Evolutionary conservation across 768 basidiomycete genomes (phyloP).

Genomic region (Boletellus ananas): DNA sequence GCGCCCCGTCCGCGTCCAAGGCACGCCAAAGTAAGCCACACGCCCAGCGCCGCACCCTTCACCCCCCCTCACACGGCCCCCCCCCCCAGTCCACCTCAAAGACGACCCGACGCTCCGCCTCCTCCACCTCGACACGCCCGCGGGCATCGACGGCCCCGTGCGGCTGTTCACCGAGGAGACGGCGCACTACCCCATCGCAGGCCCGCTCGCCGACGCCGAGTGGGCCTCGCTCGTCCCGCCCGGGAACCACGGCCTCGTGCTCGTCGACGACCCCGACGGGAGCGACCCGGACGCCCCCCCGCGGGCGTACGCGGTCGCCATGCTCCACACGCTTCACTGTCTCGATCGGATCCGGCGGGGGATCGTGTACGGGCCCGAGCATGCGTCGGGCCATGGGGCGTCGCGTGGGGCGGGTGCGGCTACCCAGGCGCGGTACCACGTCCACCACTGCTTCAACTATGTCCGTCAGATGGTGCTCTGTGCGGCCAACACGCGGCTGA

Average conservation of each 20-base stretch:
- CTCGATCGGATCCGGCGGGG: conserved; percentile 35
- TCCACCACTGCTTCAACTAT: conserved; percentile 39
- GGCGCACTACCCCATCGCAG: conserved; percentile 21
- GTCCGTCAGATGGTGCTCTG: conserved; percentile 38
- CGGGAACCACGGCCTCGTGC: conserved; percentile 17
- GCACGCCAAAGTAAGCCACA: conserved; percentile 15
- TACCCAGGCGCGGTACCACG: conserved; percentile 8
- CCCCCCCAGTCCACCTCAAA: conserved; percentile 12
- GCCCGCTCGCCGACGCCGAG: conserved; percentile 22
- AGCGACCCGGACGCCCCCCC: neutral
- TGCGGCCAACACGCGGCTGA: conserved; percentile 31
- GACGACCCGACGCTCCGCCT: conserved; percentile 7
- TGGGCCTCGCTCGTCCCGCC: conserved; percentile 24
- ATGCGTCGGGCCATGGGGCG: neutral
- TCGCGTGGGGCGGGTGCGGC: neutral
- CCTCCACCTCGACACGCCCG: conserved; percentile 13
- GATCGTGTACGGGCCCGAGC: conserved; percentile 5
- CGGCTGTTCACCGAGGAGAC: conserved; percentile 21
- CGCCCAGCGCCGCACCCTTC: neutral
- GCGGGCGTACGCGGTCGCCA: conserved; percentile 33
- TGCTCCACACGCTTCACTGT: conserved; percentile 42
- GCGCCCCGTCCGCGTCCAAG: neutral
- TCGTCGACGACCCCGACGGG: conserved; percentile 5
- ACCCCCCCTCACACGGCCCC: no score
- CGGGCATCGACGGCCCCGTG: neutral